Evolutionary conservation across 2,329 filamentous ascomycete species (phyloP), one percentile per base, ranked within the genome.

Genomic region (Trichophyton rubrum): DNA sequence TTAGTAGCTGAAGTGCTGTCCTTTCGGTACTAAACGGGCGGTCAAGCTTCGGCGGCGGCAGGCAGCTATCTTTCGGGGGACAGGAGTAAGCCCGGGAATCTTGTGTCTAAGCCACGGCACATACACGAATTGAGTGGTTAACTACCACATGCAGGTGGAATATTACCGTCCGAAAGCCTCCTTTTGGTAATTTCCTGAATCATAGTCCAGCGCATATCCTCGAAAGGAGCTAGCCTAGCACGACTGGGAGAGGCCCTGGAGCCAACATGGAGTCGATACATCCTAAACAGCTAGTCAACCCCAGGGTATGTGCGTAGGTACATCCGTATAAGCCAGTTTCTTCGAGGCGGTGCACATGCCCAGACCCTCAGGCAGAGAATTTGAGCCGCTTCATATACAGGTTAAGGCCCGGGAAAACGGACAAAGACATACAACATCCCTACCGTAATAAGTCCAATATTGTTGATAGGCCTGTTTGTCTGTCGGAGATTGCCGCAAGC

Each of bases 301-400:
- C 49, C 49, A 27, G n/a, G 13, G 27, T 20, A 20, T 3, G 15
- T 35, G 9, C 15, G 24, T 38, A 55, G 15, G 9, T 27, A 17
- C 49, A 55, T 55, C 49, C 30, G 47, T 35, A 55, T 55, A 55
- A 35, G 49, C 49, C 27, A 35, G 30, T 35, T 55, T 35, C 7
- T n/a, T n/a, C 33, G 49, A 55, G 49, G 49, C 49, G 49, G 30
- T 55, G 49, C 49, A 55, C 27, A 33, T 35, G 49, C n/a, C 49
- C n/a, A 55, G 24, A 15, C 27, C 15, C 49, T 55, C 11, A 55
- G 27, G 27, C 27, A 13, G 27, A 15, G 8, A 17, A 7, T 33
- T 33, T 55, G 13, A 55, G 30, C 11, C 30, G n/a, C 49, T 35
- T 55, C 30, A 33, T 17, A 9, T 27, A 9, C 49, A 11, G 13